Base-by-base conservation (phyloP, 345 rosid species). In the Citrus trifoliata region DNA sequence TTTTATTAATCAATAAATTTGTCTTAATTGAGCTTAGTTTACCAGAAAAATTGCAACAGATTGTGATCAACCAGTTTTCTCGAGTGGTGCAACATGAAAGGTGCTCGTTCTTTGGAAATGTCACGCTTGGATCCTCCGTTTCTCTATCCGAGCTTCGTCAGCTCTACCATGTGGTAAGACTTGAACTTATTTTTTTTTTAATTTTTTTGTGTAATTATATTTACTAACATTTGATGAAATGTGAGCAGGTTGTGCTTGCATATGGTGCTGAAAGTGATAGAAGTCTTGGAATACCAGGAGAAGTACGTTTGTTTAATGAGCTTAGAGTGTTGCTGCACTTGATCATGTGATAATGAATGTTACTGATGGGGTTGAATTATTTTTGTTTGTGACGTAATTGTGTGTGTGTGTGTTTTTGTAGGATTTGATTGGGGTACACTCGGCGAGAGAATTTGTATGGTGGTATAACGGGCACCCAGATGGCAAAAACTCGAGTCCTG, bases 391-490 rank as follows among this genome's bases (percentile, higher is more conserved):
- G 2, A 33, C 0, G 14, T 53, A 25, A 6, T 14, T 74, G 1
- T 60, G 27, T 40, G 7, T 53, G 3, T 74, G 1, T 60, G 21
- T 40, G 3, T 42, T 0, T 70, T 79, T 85, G 69, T 85, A 96
- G 98, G 84, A 80, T 79, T 83, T 92, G 83, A 73, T 38, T 40
- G 98, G 98, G 60, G 75, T 96, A 83, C 86, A 87, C 86, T 93
- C 98, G 0, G 97, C 99, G 38, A 90, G 97, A 84, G 97, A 96
- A 88, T 93, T 96, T 81, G 98, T 96, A 51, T 94, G 98, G 97
- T 94, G 98, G 98, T 96, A 96, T 82, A 94, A 91, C 81, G 98
- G 97, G 69, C 99, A 96, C 79, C 99, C 97, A 0, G 93, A 94
- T 78, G 85, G 88, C 85, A 88, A 82, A 74, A 65, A 87, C 83